Evolutionary conservation across 306 rosid genomes (phyloP).

Genomic region (Vachellia pachyceras): DNA sequence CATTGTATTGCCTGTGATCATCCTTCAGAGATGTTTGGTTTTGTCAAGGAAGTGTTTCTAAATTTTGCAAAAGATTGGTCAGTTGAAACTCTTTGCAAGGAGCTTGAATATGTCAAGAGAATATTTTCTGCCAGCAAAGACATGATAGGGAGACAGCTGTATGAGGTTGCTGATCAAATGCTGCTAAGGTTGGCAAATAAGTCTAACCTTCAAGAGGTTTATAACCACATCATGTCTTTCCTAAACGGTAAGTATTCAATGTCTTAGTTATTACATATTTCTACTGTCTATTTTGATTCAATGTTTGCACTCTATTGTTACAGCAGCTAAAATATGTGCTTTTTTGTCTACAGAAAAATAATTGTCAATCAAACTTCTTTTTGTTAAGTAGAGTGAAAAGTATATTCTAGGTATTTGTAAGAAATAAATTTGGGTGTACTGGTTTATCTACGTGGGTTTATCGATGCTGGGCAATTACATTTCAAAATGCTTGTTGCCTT

Average conservation of each 20-base stretch:
- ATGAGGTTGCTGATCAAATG: slow-evolving; percentile 72
- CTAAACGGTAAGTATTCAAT: slow-evolving; percentile 60
- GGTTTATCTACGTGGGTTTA: background rate
- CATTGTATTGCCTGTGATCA: slow-evolving; percentile 97
- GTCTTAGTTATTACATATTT: slow-evolving; percentile 19
- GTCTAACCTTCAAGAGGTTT: slow-evolving; percentile 75
- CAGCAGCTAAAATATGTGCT: background rate
- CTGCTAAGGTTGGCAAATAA: slow-evolving; percentile 71
- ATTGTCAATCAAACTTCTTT: slow-evolving; percentile 1
- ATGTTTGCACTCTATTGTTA: slow-evolving; percentile 20
- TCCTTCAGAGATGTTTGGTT: slow-evolving; percentile 99
- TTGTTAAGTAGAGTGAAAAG: slow-evolving; percentile 13
- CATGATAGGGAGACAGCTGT: slow-evolving; percentile 81
- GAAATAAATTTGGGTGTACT: background rate
- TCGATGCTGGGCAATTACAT: background rate
- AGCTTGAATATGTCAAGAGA: slow-evolving; percentile 89
- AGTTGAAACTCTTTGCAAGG: slow-evolving; percentile 74
- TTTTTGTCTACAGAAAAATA: slow-evolving; percentile 11
- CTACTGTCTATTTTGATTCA: slow-evolving; percentile 1
- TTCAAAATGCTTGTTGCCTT: slow-evolving; percentile 13
- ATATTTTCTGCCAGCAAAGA: slow-evolving; percentile 90
- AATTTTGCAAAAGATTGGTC: slow-evolving; percentile 92
- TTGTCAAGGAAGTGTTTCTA: slow-evolving; percentile 95
- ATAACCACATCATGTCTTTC: slow-evolving; percentile 78
- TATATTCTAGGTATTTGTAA: background rate